Percentiles rank a stretch among this genome's conserved stretches.
These are phyloP conservation scores for Chimonanthus salicifolius DNA, from an alignment of 164 flowering plant species.

Conservation along the genomic window DNA sequence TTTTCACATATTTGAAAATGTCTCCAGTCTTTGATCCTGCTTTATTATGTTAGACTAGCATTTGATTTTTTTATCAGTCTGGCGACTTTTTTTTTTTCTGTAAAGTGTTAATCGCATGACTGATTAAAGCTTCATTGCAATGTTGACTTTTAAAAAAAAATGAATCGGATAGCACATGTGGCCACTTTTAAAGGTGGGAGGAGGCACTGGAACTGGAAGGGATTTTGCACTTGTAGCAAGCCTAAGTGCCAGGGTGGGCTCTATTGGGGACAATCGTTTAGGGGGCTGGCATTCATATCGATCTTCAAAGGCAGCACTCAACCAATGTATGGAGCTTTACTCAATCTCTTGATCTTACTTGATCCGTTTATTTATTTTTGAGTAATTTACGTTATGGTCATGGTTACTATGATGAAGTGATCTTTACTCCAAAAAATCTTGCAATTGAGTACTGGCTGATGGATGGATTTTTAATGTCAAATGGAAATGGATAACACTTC, in stretches of 20 bases:
- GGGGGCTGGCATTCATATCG: constrained; percentile 99
- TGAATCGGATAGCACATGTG: constrained; percentile 68
- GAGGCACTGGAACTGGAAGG: constrained; percentile 52
- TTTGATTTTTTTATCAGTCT: background rate
- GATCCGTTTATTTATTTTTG: background rate
- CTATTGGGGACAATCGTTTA: constrained; percentile 78
- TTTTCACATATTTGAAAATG: background rate
- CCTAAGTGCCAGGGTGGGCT: constrained; percentile 93
- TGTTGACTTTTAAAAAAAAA: background rate
- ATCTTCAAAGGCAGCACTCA: constrained; percentile 86
- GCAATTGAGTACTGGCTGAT: too few relatives aligned
- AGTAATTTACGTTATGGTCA: too few relatives aligned
- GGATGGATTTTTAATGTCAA: too few relatives aligned
- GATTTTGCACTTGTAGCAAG: constrained; percentile 78
- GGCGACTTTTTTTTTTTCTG: too few relatives aligned
- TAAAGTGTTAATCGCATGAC: background rate
- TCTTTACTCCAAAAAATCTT: too few relatives aligned
- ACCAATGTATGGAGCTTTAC: constrained; percentile 55
- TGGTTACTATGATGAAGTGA: too few relatives aligned
- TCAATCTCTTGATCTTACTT: background rate
- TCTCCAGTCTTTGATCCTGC: background rate
- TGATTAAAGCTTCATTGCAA: background rate
- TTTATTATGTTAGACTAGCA: background rate
- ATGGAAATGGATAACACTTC: too few relatives aligned
- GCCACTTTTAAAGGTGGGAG: constrained; percentile 89